Conservation (phyloP, 225 moss, liverwort and hornwort genomes). For the Pleurozium schreberi region DNA sequence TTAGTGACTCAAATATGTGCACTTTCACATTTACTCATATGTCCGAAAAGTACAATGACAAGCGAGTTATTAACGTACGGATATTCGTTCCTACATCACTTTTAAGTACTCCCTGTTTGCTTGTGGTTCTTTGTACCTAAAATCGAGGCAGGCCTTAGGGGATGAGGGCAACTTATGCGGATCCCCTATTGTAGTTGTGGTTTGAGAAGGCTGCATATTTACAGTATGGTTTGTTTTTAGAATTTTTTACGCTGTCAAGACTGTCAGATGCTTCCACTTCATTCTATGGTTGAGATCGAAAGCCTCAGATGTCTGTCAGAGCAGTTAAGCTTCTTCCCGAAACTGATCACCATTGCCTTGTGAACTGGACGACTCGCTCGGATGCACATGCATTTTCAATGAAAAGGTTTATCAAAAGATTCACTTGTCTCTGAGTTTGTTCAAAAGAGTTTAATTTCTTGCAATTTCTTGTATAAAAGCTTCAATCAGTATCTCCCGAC, state of each 20-base stretch:
- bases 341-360: neutral
- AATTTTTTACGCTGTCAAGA: neutral
- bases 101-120: neutral
- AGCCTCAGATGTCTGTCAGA: no score
- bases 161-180: neutral
- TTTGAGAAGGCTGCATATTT: neutral
- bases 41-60: neutral
- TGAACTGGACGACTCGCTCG: neutral
- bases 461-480: neutral
- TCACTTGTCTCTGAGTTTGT: neutral
- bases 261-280: neutral
- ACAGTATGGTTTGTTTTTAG: neutral
- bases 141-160: no score
- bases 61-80: neutral
- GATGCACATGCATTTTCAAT: neutral
- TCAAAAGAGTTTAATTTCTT: neutral
- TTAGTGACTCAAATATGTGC: neutral
- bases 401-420: neutral
- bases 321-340: no score
- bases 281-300: no score
- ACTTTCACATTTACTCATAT: neutral
- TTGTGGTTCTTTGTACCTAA: neutral
- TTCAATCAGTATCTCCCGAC: neutral
- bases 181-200: neutral
- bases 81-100: neutral